phyloP scores from a whole-genome alignment of 2,329 filamentous ascomycete species.

The Tolypocladium nubicola region DNA sequence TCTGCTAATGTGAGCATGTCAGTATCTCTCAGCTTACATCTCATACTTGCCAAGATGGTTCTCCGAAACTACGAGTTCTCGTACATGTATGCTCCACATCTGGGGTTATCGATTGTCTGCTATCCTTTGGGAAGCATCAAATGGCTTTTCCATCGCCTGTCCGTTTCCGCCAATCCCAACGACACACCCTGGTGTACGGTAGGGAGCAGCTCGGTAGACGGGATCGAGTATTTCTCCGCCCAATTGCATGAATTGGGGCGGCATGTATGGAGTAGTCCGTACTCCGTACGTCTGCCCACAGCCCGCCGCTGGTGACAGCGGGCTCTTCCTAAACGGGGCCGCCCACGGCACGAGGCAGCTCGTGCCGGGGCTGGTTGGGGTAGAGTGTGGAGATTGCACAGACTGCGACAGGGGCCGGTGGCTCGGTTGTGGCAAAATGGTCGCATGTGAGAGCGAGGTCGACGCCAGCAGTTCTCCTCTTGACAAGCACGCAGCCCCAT shows the following conservation, averaged over 20 bases:
- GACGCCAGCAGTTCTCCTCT: not conserved
- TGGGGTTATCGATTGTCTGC: not conserved
- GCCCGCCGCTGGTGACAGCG: not conserved
- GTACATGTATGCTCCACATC: not conserved
- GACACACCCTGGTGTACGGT: not conserved
- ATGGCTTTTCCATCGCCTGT: not conserved
- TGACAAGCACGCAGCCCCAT: not conserved
- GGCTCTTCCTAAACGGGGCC: not conserved
- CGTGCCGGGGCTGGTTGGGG: not conserved
- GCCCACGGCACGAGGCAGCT: not conserved
- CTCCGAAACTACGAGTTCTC: not conserved
- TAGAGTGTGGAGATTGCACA: not conserved
- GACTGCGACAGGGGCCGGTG: not conserved
- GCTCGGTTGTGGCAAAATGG: not conserved
- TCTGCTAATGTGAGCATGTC: not conserved
- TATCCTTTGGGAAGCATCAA: not conserved
- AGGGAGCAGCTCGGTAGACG: not conserved
- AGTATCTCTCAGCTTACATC: not conserved
- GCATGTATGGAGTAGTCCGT: not conserved
- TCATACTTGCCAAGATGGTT: not conserved
- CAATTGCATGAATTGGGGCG: not conserved
- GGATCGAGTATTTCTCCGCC: not conserved
- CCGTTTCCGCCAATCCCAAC: not conserved
- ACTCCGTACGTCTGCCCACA: not conserved
- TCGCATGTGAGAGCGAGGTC: not conserved